A percentile compares a stretch with the other conserved stretches of the same genome.
Conservation (phyloP, 2,329 filamentous ascomycete genomes). For the Sporothrix euskadiensis region DNA sequence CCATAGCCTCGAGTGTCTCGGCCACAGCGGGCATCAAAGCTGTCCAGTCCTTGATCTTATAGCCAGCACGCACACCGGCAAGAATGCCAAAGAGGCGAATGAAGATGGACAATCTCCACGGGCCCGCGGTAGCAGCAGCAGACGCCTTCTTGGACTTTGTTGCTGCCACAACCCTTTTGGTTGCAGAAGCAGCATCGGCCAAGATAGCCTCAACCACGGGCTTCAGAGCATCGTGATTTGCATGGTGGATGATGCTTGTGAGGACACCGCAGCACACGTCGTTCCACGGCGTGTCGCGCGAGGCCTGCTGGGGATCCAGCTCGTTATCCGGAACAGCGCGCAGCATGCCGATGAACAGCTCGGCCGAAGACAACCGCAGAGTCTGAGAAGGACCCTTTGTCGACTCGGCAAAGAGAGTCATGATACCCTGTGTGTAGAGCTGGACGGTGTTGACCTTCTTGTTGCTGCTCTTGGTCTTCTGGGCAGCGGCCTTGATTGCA, state of each 20-base stretch:
- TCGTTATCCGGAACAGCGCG: constrained; percentile 53
- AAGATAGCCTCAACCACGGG: constrained; percentile 65
- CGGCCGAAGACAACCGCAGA: constrained; percentile 60
- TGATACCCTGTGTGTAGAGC: constrained; percentile 82
- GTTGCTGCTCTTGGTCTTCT: constrained; percentile 50
- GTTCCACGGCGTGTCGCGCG: constrained; percentile 51
- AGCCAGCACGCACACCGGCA: constrained; percentile 78
- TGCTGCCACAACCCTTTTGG: constrained; percentile 41
- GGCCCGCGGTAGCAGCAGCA: constrained; percentile 35
- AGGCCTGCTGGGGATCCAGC: constrained; percentile 34
- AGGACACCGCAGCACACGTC: constrained; percentile 74
- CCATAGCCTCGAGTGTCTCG: constrained; percentile 52
- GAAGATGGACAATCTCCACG: constrained; percentile 51
- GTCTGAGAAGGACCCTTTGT: constrained; percentile 62
- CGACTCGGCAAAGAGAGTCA: constrained; percentile 88
- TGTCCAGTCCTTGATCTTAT: constrained; percentile 72
- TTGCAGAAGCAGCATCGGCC: constrained; percentile 44
- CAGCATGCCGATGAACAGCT: constrained; percentile 56
- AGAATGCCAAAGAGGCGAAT: constrained; percentile 66
- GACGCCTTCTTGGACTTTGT: constrained; percentile 41
- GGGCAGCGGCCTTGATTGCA: constrained; percentile 38
- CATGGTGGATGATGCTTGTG: constrained; percentile 80
- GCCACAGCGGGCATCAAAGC: constrained; percentile 59
- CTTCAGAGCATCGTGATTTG: constrained; percentile 70
- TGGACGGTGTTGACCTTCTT: constrained; percentile 43